phyloP scores from a whole-genome alignment of 1,284 basidiomycete genomes.

The Gomphus bonarii region DNA sequence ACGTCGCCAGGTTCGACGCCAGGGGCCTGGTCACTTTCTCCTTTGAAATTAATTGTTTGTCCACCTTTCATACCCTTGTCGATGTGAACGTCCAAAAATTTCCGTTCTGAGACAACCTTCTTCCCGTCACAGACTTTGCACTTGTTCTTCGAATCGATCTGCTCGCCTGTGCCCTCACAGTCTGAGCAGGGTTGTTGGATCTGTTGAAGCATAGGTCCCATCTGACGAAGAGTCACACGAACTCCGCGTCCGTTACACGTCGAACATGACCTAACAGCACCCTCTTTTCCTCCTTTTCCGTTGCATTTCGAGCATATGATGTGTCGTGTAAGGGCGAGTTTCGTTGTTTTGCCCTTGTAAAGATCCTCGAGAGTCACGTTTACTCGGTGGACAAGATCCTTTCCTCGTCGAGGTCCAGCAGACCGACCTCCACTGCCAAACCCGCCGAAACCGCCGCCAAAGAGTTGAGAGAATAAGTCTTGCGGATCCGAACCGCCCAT shows the following conservation, averaged over 20 bases:
- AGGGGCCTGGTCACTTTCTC: slow-evolving; percentile 96
- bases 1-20: slow-evolving; percentile 90
- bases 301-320: slow-evolving; percentile 90
- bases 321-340: slow-evolving; percentile 94
- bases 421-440: slow-evolving; percentile 39
- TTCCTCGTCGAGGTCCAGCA: slow-evolving; percentile 89
- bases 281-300: slow-evolving; percentile 96
- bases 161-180: slow-evolving; percentile 86
- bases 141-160: slow-evolving; percentile 90
- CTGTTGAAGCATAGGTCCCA: slow-evolving; percentile 99
- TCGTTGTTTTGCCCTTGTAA: slow-evolving; percentile 97
- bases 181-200: slow-evolving; percentile 94
- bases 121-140: slow-evolving; percentile 94
- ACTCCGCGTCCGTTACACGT: slow-evolving; percentile 87
- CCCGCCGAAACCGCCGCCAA: slow-evolving; percentile 62
- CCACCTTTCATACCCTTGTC: slow-evolving; percentile 99
- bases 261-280: slow-evolving; percentile 77
- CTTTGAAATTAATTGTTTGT: slow-evolving; percentile 89
- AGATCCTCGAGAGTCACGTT: slow-evolving; percentile 95
- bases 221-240: slow-evolving; percentile 87
- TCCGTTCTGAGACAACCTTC: slow-evolving; percentile 92
- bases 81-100: slow-evolving; percentile 97
- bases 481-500: slow-evolving; percentile 96
- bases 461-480: slow-evolving; percentile 97
- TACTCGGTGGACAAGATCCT: slow-evolving; percentile 97